A percentile compares a stretch with the other conserved stretches of the same genome.
These are phyloP conservation scores for Sphagnurus paluster DNA, from an alignment of 1,284 basidiomycete species.

Conservation along the genomic window DNA sequence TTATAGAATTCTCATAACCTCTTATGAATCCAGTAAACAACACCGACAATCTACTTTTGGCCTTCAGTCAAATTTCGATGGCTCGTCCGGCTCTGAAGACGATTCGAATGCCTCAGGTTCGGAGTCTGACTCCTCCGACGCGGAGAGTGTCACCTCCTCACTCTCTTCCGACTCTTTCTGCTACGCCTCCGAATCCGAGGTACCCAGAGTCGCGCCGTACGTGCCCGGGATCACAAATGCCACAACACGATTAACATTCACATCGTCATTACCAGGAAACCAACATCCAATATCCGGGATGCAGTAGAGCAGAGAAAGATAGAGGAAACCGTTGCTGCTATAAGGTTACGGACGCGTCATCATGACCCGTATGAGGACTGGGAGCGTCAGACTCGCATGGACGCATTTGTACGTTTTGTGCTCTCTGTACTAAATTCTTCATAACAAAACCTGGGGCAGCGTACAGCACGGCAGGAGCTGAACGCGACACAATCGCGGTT, in stretches of 20 bases:
- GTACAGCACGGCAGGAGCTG: slow-evolving; percentile 57
- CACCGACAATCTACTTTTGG: slow-evolving; percentile 55
- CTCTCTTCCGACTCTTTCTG: slow-evolving; percentile 39
- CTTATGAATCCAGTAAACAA: slow-evolving; percentile 22
- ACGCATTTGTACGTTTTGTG: slow-evolving; percentile 61
- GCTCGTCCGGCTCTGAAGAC: slow-evolving; percentile 39
- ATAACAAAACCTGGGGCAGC: slow-evolving; percentile 36
- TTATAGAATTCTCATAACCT: slow-evolving; percentile 10
- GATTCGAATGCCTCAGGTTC: slow-evolving; percentile 43
- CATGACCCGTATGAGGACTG: slow-evolving; percentile 79
- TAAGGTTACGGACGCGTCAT: slow-evolving; percentile 64
- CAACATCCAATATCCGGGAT: slow-evolving; percentile 27
- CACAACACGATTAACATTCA: neutral
- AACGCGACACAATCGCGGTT: slow-evolving; percentile 39
- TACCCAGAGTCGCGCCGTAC: slow-evolving; percentile 33
- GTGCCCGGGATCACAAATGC: neutral
- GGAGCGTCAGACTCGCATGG: slow-evolving; percentile 65
- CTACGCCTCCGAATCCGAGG: slow-evolving; percentile 43
- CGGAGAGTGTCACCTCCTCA: slow-evolving; percentile 28
- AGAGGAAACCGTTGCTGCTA: slow-evolving; percentile 69
- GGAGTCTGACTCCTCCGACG: slow-evolving; percentile 23
- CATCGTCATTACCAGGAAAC: slow-evolving; percentile 27
- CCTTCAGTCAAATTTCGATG: slow-evolving; percentile 51
- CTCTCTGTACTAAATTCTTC: slow-evolving; percentile 2
- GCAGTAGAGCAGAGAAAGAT: slow-evolving; percentile 51